phyloP scores from a whole-genome alignment of 148 eudicot genomes.

The Chenopodium formosanum region DNA sequence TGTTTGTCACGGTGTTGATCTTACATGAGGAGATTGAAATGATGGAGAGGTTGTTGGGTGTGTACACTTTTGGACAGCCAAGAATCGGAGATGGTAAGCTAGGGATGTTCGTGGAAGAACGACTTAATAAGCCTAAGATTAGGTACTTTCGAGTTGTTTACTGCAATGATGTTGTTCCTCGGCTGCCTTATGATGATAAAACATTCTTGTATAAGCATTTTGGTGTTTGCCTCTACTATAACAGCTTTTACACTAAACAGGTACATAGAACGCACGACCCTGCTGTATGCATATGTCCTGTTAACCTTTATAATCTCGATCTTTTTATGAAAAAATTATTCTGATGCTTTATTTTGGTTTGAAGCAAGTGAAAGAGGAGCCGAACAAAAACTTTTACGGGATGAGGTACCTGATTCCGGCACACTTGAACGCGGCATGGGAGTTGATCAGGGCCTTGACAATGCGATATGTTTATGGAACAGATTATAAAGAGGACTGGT shows the following conservation, averaged over 20 bases:
- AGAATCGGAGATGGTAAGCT: slow-evolving; percentile 58
- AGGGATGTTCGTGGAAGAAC: slow-evolving; percentile 40
- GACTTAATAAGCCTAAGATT: slow-evolving; percentile 26
- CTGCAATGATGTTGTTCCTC: slow-evolving; percentile 64
- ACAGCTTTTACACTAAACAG: slow-evolving; percentile 56
- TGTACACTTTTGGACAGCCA: slow-evolving; percentile 87
- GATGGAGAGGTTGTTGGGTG: slow-evolving; percentile 43
- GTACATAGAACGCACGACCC: slow-evolving; percentile 25
- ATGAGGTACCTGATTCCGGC: slow-evolving; percentile 48
- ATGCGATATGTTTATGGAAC: slow-evolving; percentile 48
- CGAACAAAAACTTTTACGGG: slow-evolving; percentile 64
- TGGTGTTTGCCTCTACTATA: slow-evolving; percentile 62
- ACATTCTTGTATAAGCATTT: slow-evolving; percentile 64
- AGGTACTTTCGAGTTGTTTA: slow-evolving; percentile 64
- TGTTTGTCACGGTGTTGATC: slow-evolving; percentile 52
- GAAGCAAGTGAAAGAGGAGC: slow-evolving; percentile 69
- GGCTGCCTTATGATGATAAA: slow-evolving; percentile 61
- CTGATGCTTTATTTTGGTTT: slow-evolving; percentile 6
- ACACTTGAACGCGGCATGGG: slow-evolving; percentile 69
- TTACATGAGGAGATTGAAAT: slow-evolving; percentile 43
- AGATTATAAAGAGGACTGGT: slow-evolving; percentile 65
- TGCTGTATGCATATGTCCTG: neutral
- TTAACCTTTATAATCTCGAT: no score
- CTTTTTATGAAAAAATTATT: neutral
- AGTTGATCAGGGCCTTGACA: slow-evolving; percentile 58